Percentiles rank a stretch among this genome's conserved stretches.
Evolutionary conservation across 345 rosid species (phyloP).

Genomic region (Melastoma malabathricum): DNA sequence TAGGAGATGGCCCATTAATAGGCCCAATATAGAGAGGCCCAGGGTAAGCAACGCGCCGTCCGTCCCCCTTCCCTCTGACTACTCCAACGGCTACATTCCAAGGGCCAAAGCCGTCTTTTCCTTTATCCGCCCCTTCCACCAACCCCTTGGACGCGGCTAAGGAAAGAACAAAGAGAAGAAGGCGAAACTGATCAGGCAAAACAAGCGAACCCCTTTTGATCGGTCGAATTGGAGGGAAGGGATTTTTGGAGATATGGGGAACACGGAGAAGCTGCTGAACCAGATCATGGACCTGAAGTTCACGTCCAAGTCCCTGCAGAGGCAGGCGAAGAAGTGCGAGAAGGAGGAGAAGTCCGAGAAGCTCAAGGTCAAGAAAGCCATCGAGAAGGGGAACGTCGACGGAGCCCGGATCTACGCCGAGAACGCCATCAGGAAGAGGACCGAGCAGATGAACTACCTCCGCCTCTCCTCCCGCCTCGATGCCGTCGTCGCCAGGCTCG

Average conservation of each 20-base stretch:
- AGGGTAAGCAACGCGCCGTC: no score
- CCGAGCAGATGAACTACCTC: slow-evolving; percentile 97
- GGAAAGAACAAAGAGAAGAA: no score
- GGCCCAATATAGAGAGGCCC: no score
- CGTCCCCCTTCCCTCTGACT: neutral
- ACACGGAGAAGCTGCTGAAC: slow-evolving; percentile 83
- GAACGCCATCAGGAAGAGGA: slow-evolving; percentile 89
- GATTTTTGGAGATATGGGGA: slow-evolving; percentile 35
- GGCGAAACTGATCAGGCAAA: neutral
- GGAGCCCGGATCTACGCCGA: slow-evolving; percentile 97
- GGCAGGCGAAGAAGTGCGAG: slow-evolving; percentile 91
- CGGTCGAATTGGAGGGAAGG: neutral
- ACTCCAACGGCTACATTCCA: neutral
- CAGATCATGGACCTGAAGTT: slow-evolving; percentile 95
- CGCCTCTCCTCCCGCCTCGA: slow-evolving; percentile 90
- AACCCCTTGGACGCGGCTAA: no score
- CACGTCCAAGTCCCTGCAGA: slow-evolving; percentile 82
- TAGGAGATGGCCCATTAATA: no score
- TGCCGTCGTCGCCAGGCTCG: slow-evolving; percentile 90
- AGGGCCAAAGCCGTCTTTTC: slow-evolving; percentile 3
- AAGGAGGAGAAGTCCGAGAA: slow-evolving; percentile 96
- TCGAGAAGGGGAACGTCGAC: slow-evolving; percentile 96
- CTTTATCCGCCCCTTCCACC: neutral
- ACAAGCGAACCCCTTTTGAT: neutral
- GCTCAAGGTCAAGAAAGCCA: slow-evolving; percentile 91